Percentiles rank a stretch among this genome's conserved stretches.
Conservation (phyloP, 805 yeast species). For the Candida fluviatilis region DNA sequence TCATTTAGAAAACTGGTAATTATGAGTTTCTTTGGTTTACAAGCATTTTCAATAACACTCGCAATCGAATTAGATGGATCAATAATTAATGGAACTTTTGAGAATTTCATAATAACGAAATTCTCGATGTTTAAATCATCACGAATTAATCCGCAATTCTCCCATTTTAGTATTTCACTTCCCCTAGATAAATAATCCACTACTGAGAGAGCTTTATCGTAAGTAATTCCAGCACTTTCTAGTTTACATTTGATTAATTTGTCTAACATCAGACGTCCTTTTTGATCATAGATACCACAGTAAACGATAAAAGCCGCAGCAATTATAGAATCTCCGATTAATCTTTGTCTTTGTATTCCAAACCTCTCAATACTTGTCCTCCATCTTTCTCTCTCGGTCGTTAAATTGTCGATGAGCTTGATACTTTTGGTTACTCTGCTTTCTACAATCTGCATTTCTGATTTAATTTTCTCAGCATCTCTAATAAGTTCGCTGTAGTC, state of each 20-base stretch:
- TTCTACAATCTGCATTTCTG: constrained; percentile 63
- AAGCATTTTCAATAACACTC: constrained; percentile 31
- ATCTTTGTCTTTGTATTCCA: constrained; percentile 34
- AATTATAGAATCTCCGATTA: constrained; percentile 65
- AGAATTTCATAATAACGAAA: constrained; percentile 44
- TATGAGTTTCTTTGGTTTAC: constrained; percentile 35
- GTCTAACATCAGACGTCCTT: constrained; percentile 33
- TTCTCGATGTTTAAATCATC: constrained; percentile 67
- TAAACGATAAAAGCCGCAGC: constrained; percentile 60
- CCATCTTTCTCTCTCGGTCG: constrained; percentile 76
- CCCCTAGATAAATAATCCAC: constrained; percentile 37
- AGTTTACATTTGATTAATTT: constrained; percentile 36
- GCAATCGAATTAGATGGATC: constrained; percentile 62
- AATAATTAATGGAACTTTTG: constrained; percentile 52
- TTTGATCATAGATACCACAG: constrained; percentile 55
- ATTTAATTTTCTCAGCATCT: constrained; percentile 70
- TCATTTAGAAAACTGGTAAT: constrained; percentile 70
- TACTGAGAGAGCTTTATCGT: constrained; percentile 29
- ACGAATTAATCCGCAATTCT: constrained; percentile 45
- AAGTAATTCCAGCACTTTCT: constrained; percentile 26
- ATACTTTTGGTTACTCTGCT: constrained; percentile 59
- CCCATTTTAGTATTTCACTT: constrained; percentile 48
- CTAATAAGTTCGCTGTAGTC: constrained; percentile 72
- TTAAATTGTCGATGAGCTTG: constrained; percentile 56
- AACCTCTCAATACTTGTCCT: constrained; percentile 50